A percentile compares a stretch with the other conserved stretches of the same genome.
These are phyloP conservation scores for Ascochyta fabae DNA, from an alignment of 2,329 filamentous ascomycete genomes.

Conservation along the genomic window DNA sequence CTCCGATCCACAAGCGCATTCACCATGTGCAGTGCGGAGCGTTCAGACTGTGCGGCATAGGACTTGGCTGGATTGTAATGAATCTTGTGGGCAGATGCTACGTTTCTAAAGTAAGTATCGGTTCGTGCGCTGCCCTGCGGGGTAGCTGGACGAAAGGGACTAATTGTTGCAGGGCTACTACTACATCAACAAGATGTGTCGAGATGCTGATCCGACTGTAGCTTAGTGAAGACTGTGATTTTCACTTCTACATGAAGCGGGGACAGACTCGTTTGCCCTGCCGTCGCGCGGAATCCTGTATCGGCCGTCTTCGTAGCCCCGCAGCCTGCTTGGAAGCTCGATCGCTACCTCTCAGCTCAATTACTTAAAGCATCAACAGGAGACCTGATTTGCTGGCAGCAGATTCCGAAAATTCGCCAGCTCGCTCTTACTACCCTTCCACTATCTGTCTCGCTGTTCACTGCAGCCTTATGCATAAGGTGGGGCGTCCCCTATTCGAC, in stretches of 20 bases:
- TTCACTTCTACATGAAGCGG: not conserved
- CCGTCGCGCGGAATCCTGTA: not conserved
- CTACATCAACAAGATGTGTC: not conserved
- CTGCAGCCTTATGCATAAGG: not conserved
- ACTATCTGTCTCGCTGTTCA: not conserved
- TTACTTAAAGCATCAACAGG: not conserved
- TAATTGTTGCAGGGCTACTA: not conserved
- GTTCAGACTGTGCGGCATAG: not conserved
- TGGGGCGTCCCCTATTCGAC: not conserved
- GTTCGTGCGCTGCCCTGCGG: constrained; percentile 1
- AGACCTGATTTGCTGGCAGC: not conserved
- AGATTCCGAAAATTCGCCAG: not conserved
- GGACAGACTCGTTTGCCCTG: not conserved
- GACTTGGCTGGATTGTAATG: too few species aligned
- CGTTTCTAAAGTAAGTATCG: not conserved
- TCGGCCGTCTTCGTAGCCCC: not conserved
- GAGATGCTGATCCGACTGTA: not conserved
- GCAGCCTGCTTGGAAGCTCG: not conserved
- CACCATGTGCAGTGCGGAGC: not conserved
- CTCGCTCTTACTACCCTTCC: not conserved
- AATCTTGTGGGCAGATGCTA: too few species aligned
- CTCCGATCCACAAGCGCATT: not conserved
- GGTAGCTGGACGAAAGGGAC: not conserved
- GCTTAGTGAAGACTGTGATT: not conserved
- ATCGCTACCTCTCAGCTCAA: not conserved